Evolutionary conservation across 257 asterid species (phyloP), one percentile per base, ranked within the genome.

Genomic region (Striga asiatica): DNA sequence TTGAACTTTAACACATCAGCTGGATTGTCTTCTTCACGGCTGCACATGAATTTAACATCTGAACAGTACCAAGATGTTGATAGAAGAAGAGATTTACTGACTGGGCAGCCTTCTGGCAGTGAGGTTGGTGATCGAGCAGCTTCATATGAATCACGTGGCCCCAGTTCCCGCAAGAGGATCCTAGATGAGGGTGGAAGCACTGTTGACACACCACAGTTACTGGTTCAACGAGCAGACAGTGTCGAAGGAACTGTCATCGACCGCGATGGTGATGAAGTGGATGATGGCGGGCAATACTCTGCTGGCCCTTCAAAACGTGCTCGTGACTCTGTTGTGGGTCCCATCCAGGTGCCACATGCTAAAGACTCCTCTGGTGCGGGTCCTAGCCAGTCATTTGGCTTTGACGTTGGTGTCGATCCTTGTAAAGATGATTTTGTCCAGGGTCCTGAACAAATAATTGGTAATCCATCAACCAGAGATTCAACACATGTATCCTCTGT

Each of bases 121-220:
- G 98, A 91, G 76, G 83, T 87, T 65, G 99, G 97, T 70, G 91
- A 79, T 72, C 95, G 84, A 70, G 99, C 99, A 50, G 80, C 88
- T 58, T 92, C 99, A 43, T 88, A 79, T 73, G 99, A 92, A 74
- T 92, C 99, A 8, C 85, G 78, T 5, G 99, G 97, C 24, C 99
- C 99, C 59, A 88, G 80, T 80, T 75, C 99, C 60, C 95, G 83
- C 55, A 92, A 92, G 70, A 77, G 97, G 62, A 74, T 84, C 71
- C 64, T 92, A 43, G 97, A 92, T 60, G 99, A 92, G 83, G 95
- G 93, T 67, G 99, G 97, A 72, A 92, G 99, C 77, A 92, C 99
- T 1, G 95, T 78, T 60, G 98, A 92, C 69, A 73, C 83, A 64
- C 93, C 95, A 56, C 94, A 72, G 12, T 59, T 81, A 67, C 64